Percentiles rank a stretch among this genome's conserved stretches.
Evolutionary conservation across 23 red algal species (phyloP).

Genomic region (Gracilaria caudata): DNA sequence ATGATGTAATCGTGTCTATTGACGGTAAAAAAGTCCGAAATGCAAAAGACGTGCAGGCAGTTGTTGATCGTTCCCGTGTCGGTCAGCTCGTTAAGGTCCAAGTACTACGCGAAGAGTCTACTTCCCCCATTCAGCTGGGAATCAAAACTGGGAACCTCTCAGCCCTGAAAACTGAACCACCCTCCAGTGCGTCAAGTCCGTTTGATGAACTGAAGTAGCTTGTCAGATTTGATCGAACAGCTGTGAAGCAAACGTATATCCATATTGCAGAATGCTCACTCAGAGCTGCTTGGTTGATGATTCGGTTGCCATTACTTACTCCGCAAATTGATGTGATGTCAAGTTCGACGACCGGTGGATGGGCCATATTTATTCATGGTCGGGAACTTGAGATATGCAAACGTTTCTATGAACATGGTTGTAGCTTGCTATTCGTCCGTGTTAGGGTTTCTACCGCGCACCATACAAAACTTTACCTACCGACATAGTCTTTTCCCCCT

Average conservation of each 20-base stretch:
- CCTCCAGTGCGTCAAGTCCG: neutral
- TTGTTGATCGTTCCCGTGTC: constrained; percentile 82
- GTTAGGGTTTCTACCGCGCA: neutral
- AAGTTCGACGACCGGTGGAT: neutral
- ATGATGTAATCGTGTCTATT: constrained; percentile 93
- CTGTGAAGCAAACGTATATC: neutral
- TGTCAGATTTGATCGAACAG: neutral
- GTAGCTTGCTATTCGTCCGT: constrained; percentile 2
- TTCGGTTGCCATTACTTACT: constrained; percentile 5
- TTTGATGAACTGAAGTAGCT: constrained; percentile 12
- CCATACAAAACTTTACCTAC: neutral
- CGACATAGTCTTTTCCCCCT: neutral
- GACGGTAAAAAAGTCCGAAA: constrained; percentile 77
- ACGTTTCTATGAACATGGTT: neutral
- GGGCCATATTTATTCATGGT: constrained; percentile 1
- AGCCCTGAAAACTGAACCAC: constrained; percentile 4
- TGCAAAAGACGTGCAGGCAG: constrained; percentile 89
- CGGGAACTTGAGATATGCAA: neutral
- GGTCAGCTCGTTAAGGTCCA: constrained; percentile 84
- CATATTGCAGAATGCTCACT: neutral
- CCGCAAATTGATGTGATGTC: neutral
- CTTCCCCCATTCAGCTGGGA: constrained; percentile 63
- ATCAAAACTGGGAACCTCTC: constrained; percentile 93
- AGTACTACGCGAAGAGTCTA: constrained; percentile 74
- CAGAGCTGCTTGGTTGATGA: neutral